Evolutionary conservation across 192 early-diverging fungal species (phyloP), one percentile per base, ranked within the genome.

Genomic region (Coemansia brasiliensis): DNA sequence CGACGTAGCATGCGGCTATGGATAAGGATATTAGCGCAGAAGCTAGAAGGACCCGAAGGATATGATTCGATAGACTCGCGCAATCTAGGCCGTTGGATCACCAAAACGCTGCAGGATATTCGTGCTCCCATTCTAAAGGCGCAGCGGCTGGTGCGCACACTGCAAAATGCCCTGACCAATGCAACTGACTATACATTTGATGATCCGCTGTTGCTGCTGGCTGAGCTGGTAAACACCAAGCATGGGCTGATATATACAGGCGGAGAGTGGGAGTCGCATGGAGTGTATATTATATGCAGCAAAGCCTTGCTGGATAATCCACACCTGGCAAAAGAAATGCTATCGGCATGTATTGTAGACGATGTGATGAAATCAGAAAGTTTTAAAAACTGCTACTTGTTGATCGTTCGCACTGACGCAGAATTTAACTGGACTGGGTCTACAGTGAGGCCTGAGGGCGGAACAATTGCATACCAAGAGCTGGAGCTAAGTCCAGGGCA

Each of bases 221-320:
- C 81, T 15, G 72, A 67, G 55, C 77, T 94, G 38, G 84, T 85
- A 6, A 77, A 83, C 39, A 82, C 87, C 12, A 85, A 86, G 29
- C 90, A 94, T 50, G 82, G 88, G 40, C 73, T 94, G 55, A 83
- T 93, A 0, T 87, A 85, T 35, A 89, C 88, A 10, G 74, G 63
- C 2, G 70, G 83, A 45, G 81, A 79, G 15, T 88, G 86, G 65
- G 86, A 92, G 64, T 76, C 72, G 24, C 79, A 80, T 29, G 87
- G 88, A 1, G 60, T 87, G 1, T 92, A 88, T 52, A 83, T 94
- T n/a, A 80, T 94, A 58, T 89, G 89, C 8, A 86, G 85, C 58
- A 85, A 85, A 42, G 68, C 80, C 5, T 68, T 89, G 39, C 51
- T 78, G 18, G 65, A 82, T 16, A 75, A 80, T 16, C 85, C 82